Evolutionary conservation across 176 grass and related monocot genomes (phyloP).

Genomic region (Bromus sterilis): DNA sequence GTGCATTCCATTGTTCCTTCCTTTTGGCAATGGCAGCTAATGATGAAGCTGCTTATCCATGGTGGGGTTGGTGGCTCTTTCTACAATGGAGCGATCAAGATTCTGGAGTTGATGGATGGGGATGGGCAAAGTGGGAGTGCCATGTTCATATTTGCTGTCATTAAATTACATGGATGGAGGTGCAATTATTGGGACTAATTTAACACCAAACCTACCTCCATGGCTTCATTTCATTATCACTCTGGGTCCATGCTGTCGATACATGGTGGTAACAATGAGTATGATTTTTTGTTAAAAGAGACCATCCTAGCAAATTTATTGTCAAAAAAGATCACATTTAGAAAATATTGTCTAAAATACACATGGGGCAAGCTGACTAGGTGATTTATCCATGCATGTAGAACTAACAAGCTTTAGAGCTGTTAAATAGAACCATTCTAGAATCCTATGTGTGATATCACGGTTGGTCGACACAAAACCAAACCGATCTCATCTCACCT

Average conservation of each 20-base stretch:
- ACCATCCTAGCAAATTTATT: too few species aligned
- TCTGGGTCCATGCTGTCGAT: not conserved
- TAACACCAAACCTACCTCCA: slow-evolving; percentile 7
- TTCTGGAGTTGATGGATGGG: not conserved
- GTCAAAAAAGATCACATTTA: too few species aligned
- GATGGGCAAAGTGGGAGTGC: not conserved
- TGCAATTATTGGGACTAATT: slow-evolving; percentile 23
- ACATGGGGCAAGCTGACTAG: too few species aligned
- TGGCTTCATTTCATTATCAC: not conserved
- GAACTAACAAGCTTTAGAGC: too few species aligned
- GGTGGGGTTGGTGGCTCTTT: not conserved
- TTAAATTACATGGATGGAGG: not conserved
- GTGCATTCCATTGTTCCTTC: not conserved
- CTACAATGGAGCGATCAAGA: not conserved
- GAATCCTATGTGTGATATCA: too few species aligned
- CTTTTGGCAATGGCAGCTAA: not conserved
- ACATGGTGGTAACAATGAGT: too few species aligned
- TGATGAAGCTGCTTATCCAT: slow-evolving; percentile 1
- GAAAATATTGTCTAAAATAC: too few species aligned
- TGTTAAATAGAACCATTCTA: too few species aligned
- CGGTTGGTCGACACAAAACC: too few species aligned
- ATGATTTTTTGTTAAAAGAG: too few species aligned
- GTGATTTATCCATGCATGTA: too few species aligned
- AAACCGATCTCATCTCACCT: too few species aligned
- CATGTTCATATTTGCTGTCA: slow-evolving; percentile 1